phyloP scores from a whole-genome alignment of 2,329 filamentous ascomycete genomes.

The Berkeleyomyces rouxiae region DNA sequence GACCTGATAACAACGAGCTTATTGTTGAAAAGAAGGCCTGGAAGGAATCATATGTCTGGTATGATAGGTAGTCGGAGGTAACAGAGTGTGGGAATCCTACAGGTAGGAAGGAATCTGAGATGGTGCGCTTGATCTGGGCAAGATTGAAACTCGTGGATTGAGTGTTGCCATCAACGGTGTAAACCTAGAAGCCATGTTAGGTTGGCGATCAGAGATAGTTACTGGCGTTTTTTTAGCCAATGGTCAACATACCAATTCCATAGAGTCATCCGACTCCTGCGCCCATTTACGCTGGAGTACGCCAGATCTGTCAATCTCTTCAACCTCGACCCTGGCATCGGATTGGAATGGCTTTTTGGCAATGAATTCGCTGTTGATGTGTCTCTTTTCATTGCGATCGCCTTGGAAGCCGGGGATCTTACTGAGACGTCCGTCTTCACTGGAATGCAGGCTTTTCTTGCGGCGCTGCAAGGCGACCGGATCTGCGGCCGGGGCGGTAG shows the following conservation, averaged over 20 bases:
- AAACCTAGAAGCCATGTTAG: neutral
- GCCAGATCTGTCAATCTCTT: conserved; percentile 25
- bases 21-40: conserved; percentile 77
- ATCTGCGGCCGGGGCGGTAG: neutral
- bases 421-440: neutral
- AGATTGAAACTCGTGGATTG: neutral
- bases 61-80: conserved; percentile 67
- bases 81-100: conserved; percentile 81
- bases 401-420: neutral
- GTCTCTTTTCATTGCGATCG: neutral
- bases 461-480: neutral
- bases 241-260: neutral
- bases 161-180: neutral
- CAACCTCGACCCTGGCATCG: conserved; percentile 18
- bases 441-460: conserved; percentile 1
- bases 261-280: conserved; percentile 5
- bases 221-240: too few species aligned
- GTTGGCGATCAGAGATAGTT: neutral
- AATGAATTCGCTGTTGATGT: neutral
- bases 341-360: neutral
- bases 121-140: conserved; percentile 16
- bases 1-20: conserved; percentile 59
- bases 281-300: conserved; percentile 22
- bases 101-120: conserved; percentile 61
- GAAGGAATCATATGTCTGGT: conserved; percentile 53